These are phyloP conservation scores for Dendrothele bispora DNA, from an alignment of 768 basidiomycete species.

Conservation along the genomic window DNA sequence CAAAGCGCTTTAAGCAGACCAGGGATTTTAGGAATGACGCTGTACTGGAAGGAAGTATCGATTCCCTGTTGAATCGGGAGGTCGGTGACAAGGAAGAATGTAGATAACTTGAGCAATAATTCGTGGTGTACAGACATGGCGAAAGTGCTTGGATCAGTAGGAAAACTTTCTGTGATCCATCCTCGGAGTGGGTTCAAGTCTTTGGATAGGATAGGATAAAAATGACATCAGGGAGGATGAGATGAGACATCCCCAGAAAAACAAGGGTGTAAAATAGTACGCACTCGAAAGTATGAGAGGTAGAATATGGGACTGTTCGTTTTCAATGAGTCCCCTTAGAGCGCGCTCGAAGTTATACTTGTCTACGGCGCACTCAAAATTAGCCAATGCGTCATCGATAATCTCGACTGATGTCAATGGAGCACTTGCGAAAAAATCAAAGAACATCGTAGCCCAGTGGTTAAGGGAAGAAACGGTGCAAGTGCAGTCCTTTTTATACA, in stretches of 20 bases:
- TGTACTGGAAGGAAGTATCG: not conserved
- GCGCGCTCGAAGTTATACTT: not conserved
- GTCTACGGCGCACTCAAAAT: not conserved
- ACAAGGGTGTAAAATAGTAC: not conserved
- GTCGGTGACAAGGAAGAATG: not conserved
- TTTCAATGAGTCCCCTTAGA: not conserved
- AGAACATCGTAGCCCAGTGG: too few relatives aligned
- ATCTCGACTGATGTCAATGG: not conserved
- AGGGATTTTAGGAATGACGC: not conserved
- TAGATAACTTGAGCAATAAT: too few relatives aligned
- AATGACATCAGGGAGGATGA: not conserved
- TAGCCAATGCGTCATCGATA: not conserved
- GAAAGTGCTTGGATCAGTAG: not conserved
- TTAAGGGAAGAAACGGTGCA: too few relatives aligned
- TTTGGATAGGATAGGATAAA: too few relatives aligned
- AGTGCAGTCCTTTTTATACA: too few relatives aligned
- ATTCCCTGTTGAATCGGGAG: not conserved
- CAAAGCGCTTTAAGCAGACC: not conserved
- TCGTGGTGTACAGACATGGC: not conserved
- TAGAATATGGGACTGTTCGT: too few relatives aligned
- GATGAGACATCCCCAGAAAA: not conserved
- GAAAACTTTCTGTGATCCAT: not conserved
- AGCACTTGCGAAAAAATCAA: constrained; percentile 2
- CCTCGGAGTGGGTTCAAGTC: not conserved
- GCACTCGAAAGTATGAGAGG: constrained; percentile 3